Percentiles rank a stretch among this genome's conserved stretches.
Conservation (phyloP, 1,284 basidiomycete genomes). For the Tetrapyrgos nigripes region DNA sequence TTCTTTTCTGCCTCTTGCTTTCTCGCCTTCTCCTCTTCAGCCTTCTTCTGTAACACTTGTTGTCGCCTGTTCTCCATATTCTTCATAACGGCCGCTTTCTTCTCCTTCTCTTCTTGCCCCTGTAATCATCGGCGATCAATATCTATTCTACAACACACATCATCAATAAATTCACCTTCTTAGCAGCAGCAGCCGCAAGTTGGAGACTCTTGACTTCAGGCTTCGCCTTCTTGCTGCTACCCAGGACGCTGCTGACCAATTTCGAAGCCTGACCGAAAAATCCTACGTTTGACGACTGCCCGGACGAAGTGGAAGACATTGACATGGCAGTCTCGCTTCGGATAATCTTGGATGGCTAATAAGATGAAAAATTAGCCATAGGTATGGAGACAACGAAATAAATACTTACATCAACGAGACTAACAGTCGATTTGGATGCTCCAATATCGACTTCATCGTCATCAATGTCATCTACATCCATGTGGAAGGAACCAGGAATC, state of each 20-base stretch:
- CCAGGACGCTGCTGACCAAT: slow-evolving; percentile 66
- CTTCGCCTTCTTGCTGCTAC: slow-evolving; percentile 71
- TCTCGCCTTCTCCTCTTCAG: slow-evolving; percentile 76
- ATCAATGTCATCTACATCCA: slow-evolving; percentile 38
- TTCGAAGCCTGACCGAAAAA: slow-evolving; percentile 74
- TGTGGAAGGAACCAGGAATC: slow-evolving; percentile 22
- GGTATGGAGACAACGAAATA: background rate
- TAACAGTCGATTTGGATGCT: slow-evolving; percentile 44
- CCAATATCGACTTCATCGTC: slow-evolving; percentile 41
- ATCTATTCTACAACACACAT: background rate
- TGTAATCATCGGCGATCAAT: slow-evolving; percentile 36
- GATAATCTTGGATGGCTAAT: background rate
- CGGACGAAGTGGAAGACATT: slow-evolving; percentile 56
- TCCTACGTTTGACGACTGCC: slow-evolving; percentile 58
- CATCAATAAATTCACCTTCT: slow-evolving; percentile 64
- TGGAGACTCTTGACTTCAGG: slow-evolving; percentile 85
- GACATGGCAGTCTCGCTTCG: slow-evolving; percentile 59
- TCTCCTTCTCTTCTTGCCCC: slow-evolving; percentile 89
- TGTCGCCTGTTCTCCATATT: slow-evolving; percentile 83
- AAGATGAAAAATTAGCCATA: background rate
- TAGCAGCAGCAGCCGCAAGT: slow-evolving; percentile 81
- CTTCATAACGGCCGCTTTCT: slow-evolving; percentile 74
- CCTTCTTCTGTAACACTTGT: slow-evolving; percentile 74
- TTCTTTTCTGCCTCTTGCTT: slow-evolving; percentile 72
- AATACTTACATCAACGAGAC: slow-evolving; percentile 51